Evolutionary conservation across 768 basidiomycete species (phyloP), one percentile per base, ranked within the genome.

Genomic region (Scleroderma bovista): DNA sequence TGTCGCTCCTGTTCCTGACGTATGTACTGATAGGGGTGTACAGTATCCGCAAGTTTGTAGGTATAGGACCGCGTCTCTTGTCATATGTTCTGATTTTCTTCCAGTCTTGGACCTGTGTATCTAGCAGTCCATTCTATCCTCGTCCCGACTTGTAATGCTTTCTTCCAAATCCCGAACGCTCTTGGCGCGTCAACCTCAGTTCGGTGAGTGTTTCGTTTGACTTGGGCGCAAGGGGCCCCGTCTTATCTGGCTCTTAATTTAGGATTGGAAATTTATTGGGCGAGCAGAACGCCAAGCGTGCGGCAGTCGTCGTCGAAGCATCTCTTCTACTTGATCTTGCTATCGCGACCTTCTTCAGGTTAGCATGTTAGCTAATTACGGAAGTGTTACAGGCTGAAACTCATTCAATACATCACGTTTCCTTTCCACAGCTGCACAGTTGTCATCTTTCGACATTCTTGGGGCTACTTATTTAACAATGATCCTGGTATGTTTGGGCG

Each of bases 181-280:
- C 64, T 97, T 34, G 78, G 84, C 51, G 79, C 93, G 6, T 93
- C 93, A 1, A 75, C 86, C 9, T 87, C 93, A 10, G 91, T 97
- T 40, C 80, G 92, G 85, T 88, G 56, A 33, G 72, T 65, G 33
- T 31, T 11, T 26, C 34, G 26, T 29, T 29, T 9, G 9, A 5
- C 4, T 9, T 29, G 26, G 9, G 26, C 26, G 5, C 26, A 4
- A 5, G 5, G 9, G 9, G 26, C 5, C 33, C 1, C 15, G 47
- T 55, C 43, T 8, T 37, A 45, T 37, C 39, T 7, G 39, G 13
- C 34, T 2, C 33, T n/a, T n/a, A n/a, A 5, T 7, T 12, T 39
- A 89, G 89, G 8, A 83, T 93, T 29, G 93, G 93, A 2, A 96
- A 96, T 60, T 72, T 95, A 6, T 75, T 96, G 1, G 93, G 94